Evolutionary conservation across 805 yeast species (phyloP).

Genomic region (Sporopachydermia quercuum): DNA sequence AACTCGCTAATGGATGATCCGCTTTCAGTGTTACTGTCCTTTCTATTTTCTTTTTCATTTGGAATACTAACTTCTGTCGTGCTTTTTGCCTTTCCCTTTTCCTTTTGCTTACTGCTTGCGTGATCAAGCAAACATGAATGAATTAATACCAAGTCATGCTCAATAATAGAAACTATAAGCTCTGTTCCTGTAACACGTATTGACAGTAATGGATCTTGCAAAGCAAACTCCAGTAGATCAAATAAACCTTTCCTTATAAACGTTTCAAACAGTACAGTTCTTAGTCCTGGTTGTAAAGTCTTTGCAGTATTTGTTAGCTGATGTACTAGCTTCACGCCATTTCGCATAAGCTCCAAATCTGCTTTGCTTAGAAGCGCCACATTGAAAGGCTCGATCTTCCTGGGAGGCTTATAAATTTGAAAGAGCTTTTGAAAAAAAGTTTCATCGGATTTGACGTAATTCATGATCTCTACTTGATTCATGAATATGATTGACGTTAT

Average conservation of each 20-base stretch:
- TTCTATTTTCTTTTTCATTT: neutral
- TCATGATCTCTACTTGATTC: slow-evolving; percentile 55
- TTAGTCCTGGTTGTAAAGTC: slow-evolving; percentile 41
- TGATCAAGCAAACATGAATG: slow-evolving; percentile 5
- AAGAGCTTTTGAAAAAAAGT: slow-evolving; percentile 46
- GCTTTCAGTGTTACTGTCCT: slow-evolving; percentile 3
- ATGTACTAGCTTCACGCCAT: slow-evolving; percentile 66
- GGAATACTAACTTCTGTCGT: neutral
- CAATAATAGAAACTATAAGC: slow-evolving; percentile 63
- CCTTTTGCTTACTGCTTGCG: neutral
- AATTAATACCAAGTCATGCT: slow-evolving; percentile 62
- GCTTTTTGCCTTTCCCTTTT: neutral
- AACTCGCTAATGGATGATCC: slow-evolving; percentile 2
- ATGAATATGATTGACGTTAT: slow-evolving; percentile 51
- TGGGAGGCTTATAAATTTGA: slow-evolving; percentile 28
- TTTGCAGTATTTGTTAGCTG: slow-evolving; percentile 71
- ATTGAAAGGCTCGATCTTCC: slow-evolving; percentile 5
- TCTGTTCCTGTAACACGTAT: slow-evolving; percentile 67
- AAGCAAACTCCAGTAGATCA: slow-evolving; percentile 55
- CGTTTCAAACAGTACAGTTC: slow-evolving; percentile 46
- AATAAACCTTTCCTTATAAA: slow-evolving; percentile 58
- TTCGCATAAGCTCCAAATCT: slow-evolving; percentile 27
- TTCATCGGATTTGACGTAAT: slow-evolving; percentile 35
- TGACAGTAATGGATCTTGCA: slow-evolving; percentile 32
- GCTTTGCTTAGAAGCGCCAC: slow-evolving; percentile 6